These are phyloP conservation scores for Jatropha curcas DNA, from an alignment of 345 rosid genomes.

Conservation along the genomic window DNA sequence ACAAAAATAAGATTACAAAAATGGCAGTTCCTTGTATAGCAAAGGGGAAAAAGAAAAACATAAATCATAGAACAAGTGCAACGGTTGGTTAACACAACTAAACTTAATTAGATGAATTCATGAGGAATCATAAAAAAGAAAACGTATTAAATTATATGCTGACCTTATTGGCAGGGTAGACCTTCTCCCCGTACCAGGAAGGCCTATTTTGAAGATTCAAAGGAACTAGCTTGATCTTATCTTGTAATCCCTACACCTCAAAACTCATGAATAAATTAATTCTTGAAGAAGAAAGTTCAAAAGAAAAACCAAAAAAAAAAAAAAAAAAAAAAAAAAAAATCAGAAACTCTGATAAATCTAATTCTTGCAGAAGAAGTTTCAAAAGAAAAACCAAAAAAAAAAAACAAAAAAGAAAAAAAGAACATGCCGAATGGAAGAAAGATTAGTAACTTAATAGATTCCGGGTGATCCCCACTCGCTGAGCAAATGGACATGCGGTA, in stretches of 20 bases:
- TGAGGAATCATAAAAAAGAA: neutral
- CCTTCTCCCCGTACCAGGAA: conserved; percentile 86
- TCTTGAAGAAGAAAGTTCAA: neutral
- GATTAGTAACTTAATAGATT: conserved; percentile 63
- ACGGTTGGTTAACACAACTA: too few species aligned
- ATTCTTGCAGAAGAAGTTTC: neutral
- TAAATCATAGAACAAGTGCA: too few species aligned
- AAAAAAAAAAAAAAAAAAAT: neutral
- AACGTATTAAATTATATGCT: neutral
- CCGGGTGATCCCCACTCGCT: conserved; percentile 95
- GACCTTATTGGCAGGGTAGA: conserved; percentile 80
- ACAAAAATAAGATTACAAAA: too few species aligned
- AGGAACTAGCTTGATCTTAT: conserved; percentile 75
- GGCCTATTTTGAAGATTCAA: conserved; percentile 75
- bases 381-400: neutral
- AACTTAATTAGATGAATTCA: neutral
- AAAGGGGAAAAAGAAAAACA: too few species aligned
- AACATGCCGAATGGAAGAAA: neutral
- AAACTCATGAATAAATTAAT: neutral
- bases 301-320: neutral
- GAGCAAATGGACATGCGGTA: conserved; percentile 73
- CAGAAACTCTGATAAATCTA: too few species aligned
- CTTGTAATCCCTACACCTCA: conserved; percentile 68
- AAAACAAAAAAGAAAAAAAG: neutral
- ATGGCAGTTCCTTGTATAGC: too few species aligned